Evolutionary conservation across 768 basidiomycete species (phyloP).

Genomic region (Galerina marginata): DNA sequence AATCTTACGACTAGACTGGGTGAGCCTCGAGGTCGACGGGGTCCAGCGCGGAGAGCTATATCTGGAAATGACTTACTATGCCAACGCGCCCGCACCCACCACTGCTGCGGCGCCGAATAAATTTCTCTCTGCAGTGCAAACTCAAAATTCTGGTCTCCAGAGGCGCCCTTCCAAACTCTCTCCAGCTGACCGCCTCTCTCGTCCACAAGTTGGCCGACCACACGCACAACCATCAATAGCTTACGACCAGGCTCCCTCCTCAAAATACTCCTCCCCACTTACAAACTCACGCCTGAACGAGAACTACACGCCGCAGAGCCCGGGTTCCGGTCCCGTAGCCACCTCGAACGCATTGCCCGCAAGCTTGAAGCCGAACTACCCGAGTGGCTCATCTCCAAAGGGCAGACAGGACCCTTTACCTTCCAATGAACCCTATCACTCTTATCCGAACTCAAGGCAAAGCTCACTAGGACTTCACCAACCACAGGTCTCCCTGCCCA

Average conservation of each 20-base stretch:
- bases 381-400: neutral
- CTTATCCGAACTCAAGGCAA: neutral
- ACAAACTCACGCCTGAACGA: neutral
- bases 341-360: neutral
- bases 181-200: slow-evolving; percentile 55
- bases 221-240: slow-evolving; percentile 32
- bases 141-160: slow-evolving; percentile 33
- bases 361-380: neutral
- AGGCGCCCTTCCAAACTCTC: slow-evolving; percentile 60
- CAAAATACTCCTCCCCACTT: neutral
- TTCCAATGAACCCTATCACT: neutral
- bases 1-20: slow-evolving; percentile 35
- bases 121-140: slow-evolving; percentile 23
- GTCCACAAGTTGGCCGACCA: slow-evolving; percentile 42
- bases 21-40: slow-evolving; percentile 43
- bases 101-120: slow-evolving; percentile 23
- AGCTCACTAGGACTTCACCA: neutral
- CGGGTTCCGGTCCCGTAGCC: neutral
- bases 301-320: neutral
- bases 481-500: slow-evolving; percentile 30
- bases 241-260: slow-evolving; percentile 13
- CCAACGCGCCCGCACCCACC: slow-evolving; percentile 64
- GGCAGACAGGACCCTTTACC: neutral
- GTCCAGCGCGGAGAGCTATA: slow-evolving; percentile 84
- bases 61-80: slow-evolving; percentile 93